Evolutionary conservation across 2,329 filamentous ascomycete genomes (phyloP).

Genomic region (Herpomyces periplanetae): DNA sequence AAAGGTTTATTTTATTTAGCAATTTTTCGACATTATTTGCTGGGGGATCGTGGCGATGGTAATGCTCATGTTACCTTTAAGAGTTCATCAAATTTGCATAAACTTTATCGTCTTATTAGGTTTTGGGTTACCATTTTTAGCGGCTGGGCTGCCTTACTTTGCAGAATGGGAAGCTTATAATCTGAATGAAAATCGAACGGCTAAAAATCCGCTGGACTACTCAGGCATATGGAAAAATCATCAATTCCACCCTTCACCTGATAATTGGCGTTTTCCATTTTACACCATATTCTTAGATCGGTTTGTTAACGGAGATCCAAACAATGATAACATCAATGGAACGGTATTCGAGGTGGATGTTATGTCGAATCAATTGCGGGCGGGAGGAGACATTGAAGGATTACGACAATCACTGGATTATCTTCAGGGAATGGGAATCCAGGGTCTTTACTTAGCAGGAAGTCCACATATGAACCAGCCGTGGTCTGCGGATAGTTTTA

Average conservation of each 20-base stretch:
- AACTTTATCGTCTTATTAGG: no score
- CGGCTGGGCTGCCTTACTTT: constrained; percentile 12
- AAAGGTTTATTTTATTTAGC: no score
- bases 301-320: constrained; percentile 21
- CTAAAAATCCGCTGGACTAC: constrained; percentile 17
- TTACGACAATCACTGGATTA: constrained; percentile 20
- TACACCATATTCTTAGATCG: constrained; percentile 22
- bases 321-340: constrained; percentile 20
- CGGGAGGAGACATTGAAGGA: constrained; percentile 19
- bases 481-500: constrained; percentile 20
- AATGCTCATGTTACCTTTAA: no score
- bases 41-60: no score
- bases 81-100: no score
- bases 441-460: constrained; percentile 21
- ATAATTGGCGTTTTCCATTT: constrained; percentile 22
- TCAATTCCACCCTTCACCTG: constrained; percentile 14
- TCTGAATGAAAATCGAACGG: constrained; percentile 17
- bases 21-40: no score
- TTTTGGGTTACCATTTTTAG: no score
- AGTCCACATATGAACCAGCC: constrained; percentile 21
- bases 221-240: constrained; percentile 15
- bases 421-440: constrained; percentile 19
- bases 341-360: constrained; percentile 19
- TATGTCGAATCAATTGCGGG: constrained; percentile 18
- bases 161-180: constrained; percentile 15